A percentile compares a stretch with the other conserved stretches of the same genome.
phyloP scores from a whole-genome alignment of 2,329 filamentous ascomycete genomes.

The Ascochyta viciae-villosae region DNA sequence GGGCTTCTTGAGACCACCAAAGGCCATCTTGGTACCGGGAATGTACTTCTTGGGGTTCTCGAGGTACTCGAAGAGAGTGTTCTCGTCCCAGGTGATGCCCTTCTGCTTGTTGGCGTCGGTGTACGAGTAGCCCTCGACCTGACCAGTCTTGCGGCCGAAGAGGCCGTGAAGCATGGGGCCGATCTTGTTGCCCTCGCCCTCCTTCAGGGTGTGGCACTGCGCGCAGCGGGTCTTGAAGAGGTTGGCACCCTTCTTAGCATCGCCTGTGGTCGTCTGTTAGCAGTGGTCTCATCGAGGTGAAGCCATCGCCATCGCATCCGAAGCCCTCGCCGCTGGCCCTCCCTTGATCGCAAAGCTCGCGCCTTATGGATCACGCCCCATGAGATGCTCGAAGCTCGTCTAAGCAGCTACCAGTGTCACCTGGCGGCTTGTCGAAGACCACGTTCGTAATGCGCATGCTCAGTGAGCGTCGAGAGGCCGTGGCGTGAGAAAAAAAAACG shows the following conservation, averaged over 20 bases:
- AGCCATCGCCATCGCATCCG: constrained; percentile 13
- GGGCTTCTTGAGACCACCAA: constrained; percentile 99
- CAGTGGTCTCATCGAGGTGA: constrained; percentile 5
- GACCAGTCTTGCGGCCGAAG: constrained; percentile 93
- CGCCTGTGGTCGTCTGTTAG: constrained; percentile 65
- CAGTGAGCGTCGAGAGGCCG: constrained; percentile 30
- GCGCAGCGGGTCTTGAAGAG: constrained; percentile 99
- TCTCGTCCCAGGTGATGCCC: constrained; percentile 86
- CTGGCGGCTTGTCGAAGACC: constrained; percentile 11
- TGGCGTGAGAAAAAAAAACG: constrained; percentile 24
- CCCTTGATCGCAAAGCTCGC: constrained; percentile 38
- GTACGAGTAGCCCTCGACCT: constrained; percentile 92
- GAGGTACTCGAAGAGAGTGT: constrained; percentile 93
- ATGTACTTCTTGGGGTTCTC: constrained; percentile 99
- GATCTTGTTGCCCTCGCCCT: constrained; percentile 93
- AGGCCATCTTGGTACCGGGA: constrained; percentile 99
- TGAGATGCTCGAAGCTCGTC: constrained; percentile 15
- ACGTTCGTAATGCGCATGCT: constrained; percentile 26
- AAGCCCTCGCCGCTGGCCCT: constrained; percentile 23
- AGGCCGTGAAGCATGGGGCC: constrained; percentile 96
- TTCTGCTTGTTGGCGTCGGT: constrained; percentile 99
- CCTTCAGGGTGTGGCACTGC: constrained; percentile 97
- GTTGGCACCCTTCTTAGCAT: constrained; percentile 94
- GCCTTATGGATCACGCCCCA: constrained; percentile 22
- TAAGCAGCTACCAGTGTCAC: neutral